Evolutionary conservation across 164 flowering plant species (phyloP).

Genomic region (Magnolia kwangsiensis): DNA sequence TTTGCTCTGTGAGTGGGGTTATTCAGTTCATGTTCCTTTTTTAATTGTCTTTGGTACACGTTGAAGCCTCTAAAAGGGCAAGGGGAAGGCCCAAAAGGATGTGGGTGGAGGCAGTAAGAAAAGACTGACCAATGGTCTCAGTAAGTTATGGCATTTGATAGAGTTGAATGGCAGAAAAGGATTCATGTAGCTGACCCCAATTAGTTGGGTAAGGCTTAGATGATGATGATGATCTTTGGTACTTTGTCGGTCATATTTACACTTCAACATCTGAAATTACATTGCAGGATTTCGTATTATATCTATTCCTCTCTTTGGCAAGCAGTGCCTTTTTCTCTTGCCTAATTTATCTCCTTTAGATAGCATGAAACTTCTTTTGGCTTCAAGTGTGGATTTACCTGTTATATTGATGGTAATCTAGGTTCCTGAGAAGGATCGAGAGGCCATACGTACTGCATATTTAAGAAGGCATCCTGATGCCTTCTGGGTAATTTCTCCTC

Average conservation of each 20-base stretch:
- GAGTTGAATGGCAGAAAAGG: no score
- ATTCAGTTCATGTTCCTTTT: no score
- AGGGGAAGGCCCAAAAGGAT: no score
- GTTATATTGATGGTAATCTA: slow-evolving; percentile 16
- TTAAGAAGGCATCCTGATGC: slow-evolving; percentile 81
- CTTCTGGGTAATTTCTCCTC: slow-evolving; percentile 59
- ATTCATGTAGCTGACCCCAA: no score
- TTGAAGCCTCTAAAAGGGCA: no score
- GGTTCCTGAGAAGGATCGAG: slow-evolving; percentile 62
- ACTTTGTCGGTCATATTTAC: not conserved
- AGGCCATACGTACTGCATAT: slow-evolving; percentile 57
- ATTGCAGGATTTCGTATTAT: not conserved
- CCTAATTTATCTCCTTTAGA: not conserved
- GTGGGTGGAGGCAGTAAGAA: no score
- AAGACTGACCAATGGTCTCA: no score
- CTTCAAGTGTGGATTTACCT: slow-evolving; percentile 1
- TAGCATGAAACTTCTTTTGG: not conserved
- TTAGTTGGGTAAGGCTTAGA: not conserved
- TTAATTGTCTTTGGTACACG: no score
- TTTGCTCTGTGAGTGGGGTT: no score
- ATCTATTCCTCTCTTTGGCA: not conserved
- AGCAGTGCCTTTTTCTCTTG: not conserved
- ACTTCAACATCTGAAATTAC: not conserved
- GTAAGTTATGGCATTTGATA: no score
- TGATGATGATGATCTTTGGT: not conserved